Conservation (phyloP, 2,329 filamentous ascomycete genomes). For the Talaromyces sp. region DNA sequence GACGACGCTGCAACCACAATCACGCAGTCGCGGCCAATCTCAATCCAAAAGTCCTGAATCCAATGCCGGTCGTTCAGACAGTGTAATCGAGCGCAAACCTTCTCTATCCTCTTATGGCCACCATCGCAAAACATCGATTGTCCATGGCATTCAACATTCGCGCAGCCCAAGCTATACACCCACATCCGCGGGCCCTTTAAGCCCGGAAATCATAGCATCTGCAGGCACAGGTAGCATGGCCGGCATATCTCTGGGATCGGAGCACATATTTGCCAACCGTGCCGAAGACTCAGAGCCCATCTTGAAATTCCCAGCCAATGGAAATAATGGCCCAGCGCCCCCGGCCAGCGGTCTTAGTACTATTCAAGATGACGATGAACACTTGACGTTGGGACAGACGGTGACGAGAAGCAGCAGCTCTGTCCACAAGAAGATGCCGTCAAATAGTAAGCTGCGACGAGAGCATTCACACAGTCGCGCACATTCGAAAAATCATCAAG, state of each 20-base stretch:
- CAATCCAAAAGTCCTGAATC: constrained; percentile 44
- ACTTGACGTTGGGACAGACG: constrained; percentile 20
- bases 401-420: constrained; percentile 22
- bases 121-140: constrained; percentile 93
- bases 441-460: constrained; percentile 63
- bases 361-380: constrained; percentile 37
- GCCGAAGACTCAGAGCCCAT: constrained; percentile 34
- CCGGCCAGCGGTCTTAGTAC: constrained; percentile 32
- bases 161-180: constrained; percentile 72
- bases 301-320: constrained; percentile 28
- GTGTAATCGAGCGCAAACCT: constrained; percentile 40
- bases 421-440: constrained; percentile 48
- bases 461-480: constrained; percentile 73
- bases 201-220: constrained; percentile 77
- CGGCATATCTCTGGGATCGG: constrained; percentile 41
- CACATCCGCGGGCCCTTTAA: constrained; percentile 75
- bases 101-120: constrained; percentile 67
- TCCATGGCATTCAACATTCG: constrained; percentile 88
- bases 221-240: constrained; percentile 47
- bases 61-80: constrained; percentile 30
- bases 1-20: constrained; percentile 35
- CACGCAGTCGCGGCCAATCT: constrained; percentile 37
- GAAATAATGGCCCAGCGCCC: constrained; percentile 40
- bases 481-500: constrained; percentile 68
- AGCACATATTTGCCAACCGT: constrained; percentile 22